These are phyloP conservation scores for Cicer chorassanicum DNA, from an alignment of 306 rosid species.

Conservation along the genomic window DNA sequence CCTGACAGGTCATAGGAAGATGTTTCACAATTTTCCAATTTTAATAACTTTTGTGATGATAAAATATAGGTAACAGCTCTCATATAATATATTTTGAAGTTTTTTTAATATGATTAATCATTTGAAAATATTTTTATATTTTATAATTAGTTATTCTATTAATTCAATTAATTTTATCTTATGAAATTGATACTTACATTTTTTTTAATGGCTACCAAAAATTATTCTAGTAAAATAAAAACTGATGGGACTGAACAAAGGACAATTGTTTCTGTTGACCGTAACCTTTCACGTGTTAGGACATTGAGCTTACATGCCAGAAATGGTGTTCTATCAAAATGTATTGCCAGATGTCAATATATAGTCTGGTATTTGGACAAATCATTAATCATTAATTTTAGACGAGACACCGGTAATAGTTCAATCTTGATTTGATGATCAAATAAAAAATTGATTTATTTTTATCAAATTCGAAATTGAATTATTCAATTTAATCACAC, in stretches of 20 bases:
- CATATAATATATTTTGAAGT: too few species aligned
- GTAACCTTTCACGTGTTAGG: conserved; percentile 31
- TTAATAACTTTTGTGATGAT: not conserved
- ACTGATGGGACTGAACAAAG: conserved; percentile 1
- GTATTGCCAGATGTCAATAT: conserved; percentile 23
- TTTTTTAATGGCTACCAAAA: too few species aligned
- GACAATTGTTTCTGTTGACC: conserved; percentile 33
- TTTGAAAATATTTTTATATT: too few species aligned
- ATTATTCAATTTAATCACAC: too few species aligned
- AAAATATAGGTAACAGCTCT: not conserved
- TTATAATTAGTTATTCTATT: too few species aligned
- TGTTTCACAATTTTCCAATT: not conserved
- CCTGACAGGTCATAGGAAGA: conserved; percentile 32
- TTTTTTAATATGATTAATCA: too few species aligned
- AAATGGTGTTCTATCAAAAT: not conserved
- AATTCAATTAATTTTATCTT: too few species aligned
- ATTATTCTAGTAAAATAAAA: not conserved
- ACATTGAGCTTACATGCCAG: conserved; percentile 5
- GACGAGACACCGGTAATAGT: too few species aligned
- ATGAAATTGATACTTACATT: too few species aligned
- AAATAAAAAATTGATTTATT: too few species aligned
- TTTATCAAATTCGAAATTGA: too few species aligned
- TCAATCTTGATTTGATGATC: too few species aligned
- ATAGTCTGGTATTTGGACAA: not conserved
- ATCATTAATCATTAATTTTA: not conserved